A percentile compares a stretch with the other conserved stretches of the same genome.
Evolutionary conservation across 2,329 filamentous ascomycete species (phyloP).

Genomic region (Penicillium hordei): DNA sequence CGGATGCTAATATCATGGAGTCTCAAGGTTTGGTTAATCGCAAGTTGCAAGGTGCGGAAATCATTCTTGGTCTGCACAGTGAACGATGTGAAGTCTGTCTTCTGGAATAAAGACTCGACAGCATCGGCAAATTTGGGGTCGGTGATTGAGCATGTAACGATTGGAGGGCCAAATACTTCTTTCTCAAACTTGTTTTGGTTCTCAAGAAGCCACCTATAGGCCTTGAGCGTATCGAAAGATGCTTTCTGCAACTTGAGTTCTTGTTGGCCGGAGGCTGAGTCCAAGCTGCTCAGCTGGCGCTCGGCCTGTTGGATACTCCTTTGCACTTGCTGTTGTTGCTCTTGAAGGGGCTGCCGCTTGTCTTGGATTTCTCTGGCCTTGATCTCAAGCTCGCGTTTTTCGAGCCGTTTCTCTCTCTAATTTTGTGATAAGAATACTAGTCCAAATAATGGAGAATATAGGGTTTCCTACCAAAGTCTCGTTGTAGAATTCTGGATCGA

Average conservation of each 20-base stretch:
- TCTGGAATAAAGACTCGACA: conserved; percentile 59
- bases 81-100: conserved; percentile 60
- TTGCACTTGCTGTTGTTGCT: conserved; percentile 38
- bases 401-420: conserved; percentile 57
- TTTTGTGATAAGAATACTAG: conserved; percentile 23
- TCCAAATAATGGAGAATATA: background rate
- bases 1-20: conserved; percentile 72
- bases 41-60: conserved; percentile 67
- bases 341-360: conserved; percentile 33
- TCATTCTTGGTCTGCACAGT: conserved; percentile 75
- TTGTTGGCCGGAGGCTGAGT: conserved; percentile 74
- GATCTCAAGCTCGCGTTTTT: conserved; percentile 36
- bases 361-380: conserved; percentile 46
- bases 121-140: conserved; percentile 65
- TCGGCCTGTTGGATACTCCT: conserved; percentile 45
- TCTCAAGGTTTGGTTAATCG: conserved; percentile 62
- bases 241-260: conserved; percentile 61
- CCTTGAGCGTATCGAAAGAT: conserved; percentile 64
- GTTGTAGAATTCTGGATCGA: conserved; percentile 71
- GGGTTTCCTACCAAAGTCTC: conserved; percentile 64
- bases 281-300: conserved; percentile 58
- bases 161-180: conserved; percentile 75
- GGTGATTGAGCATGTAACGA: conserved; percentile 76
- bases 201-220: conserved; percentile 79
- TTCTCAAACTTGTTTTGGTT: conserved; percentile 70